Conservation (phyloP, 441 rosid species). For the Rhodomyrtus psidioides region DNA sequence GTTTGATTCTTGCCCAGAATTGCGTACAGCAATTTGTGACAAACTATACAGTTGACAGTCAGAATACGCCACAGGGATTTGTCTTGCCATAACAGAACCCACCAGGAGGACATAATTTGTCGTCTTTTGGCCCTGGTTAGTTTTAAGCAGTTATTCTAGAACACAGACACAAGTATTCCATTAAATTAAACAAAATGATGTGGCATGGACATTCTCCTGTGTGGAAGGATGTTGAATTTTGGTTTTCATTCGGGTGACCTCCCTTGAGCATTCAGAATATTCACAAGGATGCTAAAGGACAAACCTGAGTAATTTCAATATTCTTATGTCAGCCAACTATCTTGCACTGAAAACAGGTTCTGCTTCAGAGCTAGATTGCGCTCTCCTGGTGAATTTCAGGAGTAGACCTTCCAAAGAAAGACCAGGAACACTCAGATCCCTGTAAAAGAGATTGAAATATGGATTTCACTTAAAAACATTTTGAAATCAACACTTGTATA, state of each 20-base stretch:
- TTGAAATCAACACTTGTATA: background rate
- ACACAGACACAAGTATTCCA: background rate
- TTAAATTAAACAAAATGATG: background rate
- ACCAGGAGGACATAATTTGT: background rate
- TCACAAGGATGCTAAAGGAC: background rate
- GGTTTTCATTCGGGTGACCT: background rate
- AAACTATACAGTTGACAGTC: background rate
- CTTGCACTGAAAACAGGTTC: conserved; percentile 78
- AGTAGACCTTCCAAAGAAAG: conserved; percentile 81
- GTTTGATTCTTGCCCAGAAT: background rate
- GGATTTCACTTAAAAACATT: background rate
- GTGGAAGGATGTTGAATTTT: background rate
- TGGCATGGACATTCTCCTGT: background rate
- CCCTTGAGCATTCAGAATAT: background rate
- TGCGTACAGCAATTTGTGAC: background rate
- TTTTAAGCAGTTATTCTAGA: background rate
- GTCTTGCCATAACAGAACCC: background rate
- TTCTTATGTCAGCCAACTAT: conserved; percentile 14
- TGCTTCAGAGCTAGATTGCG: conserved; percentile 55
- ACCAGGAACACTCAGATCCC: conserved; percentile 81
- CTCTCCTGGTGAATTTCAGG: conserved; percentile 75
- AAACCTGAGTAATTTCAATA: background rate
- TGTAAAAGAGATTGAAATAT: conserved; percentile 10
- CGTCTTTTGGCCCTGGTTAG: background rate
- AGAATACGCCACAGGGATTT: background rate